Percentiles rank a stretch among this genome's conserved stretches.
phyloP scores from a whole-genome alignment of 148 eudicot species.

The Amaranthus cruentus region DNA sequence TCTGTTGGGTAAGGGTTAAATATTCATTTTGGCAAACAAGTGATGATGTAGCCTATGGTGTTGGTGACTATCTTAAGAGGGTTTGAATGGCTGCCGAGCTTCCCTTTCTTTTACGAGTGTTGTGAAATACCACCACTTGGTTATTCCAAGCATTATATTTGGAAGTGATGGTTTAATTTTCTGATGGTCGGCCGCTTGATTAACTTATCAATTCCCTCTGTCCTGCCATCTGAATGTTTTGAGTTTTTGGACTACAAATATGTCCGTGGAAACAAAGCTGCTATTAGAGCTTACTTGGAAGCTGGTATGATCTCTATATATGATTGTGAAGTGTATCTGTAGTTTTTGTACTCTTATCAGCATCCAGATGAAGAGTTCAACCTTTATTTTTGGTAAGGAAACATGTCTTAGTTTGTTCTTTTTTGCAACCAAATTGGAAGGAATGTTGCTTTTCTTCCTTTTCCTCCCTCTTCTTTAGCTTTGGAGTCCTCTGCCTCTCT shows the following conservation, averaged over 20 bases:
- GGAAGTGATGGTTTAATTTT: constrained; percentile 13
- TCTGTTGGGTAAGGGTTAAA: background rate
- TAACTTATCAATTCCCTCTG: constrained; percentile 24
- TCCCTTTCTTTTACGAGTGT: constrained; percentile 12
- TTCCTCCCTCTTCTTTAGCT: constrained; percentile 1
- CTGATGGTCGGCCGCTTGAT: constrained; percentile 6
- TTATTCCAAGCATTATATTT: background rate
- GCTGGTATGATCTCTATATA: constrained; percentile 50
- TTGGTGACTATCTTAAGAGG: background rate
- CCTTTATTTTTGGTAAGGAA: constrained; percentile 74
- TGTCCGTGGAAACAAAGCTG: constrained; percentile 45
- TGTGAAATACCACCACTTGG: background rate
- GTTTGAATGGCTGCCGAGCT: constrained; percentile 1
- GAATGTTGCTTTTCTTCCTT: constrained; percentile 4
- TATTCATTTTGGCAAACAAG: background rate
- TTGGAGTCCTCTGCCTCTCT: constrained; percentile 21
- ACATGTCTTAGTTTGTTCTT: constrained; percentile 48
- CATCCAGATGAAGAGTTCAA: constrained; percentile 64
- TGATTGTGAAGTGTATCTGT: constrained; percentile 45
- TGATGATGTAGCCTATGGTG: background rate
- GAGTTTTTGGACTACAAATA: constrained; percentile 28
- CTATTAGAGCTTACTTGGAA: constrained; percentile 26
- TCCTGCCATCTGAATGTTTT: constrained; percentile 31
- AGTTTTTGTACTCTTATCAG: constrained; percentile 51
- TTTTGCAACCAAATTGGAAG: constrained; percentile 24